These are phyloP conservation scores for Canariomyces notabilis DNA, from an alignment of 2,329 filamentous ascomycete species.

Conservation along the genomic window DNA sequence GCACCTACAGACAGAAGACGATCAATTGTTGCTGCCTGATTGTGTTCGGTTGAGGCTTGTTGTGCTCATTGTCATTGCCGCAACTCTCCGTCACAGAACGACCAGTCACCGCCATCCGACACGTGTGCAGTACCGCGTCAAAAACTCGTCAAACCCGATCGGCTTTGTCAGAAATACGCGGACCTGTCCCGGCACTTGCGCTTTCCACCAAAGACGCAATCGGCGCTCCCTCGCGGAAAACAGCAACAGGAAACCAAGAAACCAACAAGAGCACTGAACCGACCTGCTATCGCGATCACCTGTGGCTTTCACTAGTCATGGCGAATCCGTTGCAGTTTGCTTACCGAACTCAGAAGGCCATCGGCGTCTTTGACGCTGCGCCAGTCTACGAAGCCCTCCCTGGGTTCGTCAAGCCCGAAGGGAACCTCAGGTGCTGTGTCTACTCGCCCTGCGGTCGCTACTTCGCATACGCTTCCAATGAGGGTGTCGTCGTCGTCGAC, in stretches of 20 bases:
- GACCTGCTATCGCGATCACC: constrained; percentile 34
- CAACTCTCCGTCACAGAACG: neutral
- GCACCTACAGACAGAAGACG: neutral
- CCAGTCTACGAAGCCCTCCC: constrained; percentile 81
- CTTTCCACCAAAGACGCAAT: constrained; percentile 2
- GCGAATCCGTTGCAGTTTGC: constrained; percentile 89
- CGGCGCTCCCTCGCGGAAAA: constrained; percentile 9
- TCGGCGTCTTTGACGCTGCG: constrained; percentile 87
- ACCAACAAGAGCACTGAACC: constrained; percentile 17
- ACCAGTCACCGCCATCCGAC: constrained; percentile 2
- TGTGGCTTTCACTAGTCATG: constrained; percentile 94
- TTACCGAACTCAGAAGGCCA: constrained; percentile 93
- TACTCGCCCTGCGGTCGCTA: constrained; percentile 96
- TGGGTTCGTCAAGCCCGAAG: constrained; percentile 83
- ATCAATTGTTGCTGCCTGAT: neutral
- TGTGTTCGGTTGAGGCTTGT: neutral
- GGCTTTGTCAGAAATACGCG: neutral
- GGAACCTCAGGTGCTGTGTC: constrained; percentile 87
- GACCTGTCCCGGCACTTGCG: constrained; percentile 4
- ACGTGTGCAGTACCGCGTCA: neutral
- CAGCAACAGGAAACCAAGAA: constrained; percentile 24
- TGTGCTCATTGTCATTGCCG: neutral
- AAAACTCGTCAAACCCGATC: neutral
- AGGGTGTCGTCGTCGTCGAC: constrained; percentile 81
- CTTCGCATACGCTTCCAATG: constrained; percentile 89